Conservation (phyloP, 2,329 filamentous ascomycete species). For the Nemania serpens region DNA sequence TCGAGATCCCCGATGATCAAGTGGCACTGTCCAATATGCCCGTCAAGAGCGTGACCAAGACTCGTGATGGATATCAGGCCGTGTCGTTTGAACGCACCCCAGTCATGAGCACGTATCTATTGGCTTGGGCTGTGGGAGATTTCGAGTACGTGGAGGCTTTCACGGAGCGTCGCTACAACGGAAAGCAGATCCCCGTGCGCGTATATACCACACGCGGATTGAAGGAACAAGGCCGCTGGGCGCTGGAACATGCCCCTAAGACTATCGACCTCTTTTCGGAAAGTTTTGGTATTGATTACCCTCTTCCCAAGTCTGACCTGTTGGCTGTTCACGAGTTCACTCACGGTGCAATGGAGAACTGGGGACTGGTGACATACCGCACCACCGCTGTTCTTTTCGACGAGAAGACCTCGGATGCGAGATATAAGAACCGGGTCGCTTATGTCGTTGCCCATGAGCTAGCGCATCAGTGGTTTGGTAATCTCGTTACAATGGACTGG, state of each 20-base stretch:
- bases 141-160: conserved; percentile 95
- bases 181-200: conserved; percentile 86
- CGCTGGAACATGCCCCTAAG: conserved; percentile 87
- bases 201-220: conserved; percentile 96
- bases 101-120: conserved; percentile 88
- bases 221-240: conserved; percentile 88
- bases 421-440: conserved; percentile 90
- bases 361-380: conserved; percentile 94
- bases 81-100: conserved; percentile 85
- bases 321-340: conserved; percentile 93
- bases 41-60: conserved; percentile 68
- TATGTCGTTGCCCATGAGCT: conserved; percentile 99
- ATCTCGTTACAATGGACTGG: conserved; percentile 96
- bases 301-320: conserved; percentile 88
- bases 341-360: conserved; percentile 90
- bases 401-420: conserved; percentile 84
- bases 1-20: conserved; percentile 88
- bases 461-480: conserved; percentile 95
- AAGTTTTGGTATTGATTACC: conserved; percentile 91
- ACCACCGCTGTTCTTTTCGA: conserved; percentile 97
- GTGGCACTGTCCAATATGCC: conserved; percentile 96
- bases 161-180: conserved; percentile 88
- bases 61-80: conserved; percentile 67
- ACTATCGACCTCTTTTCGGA: conserved; percentile 97
- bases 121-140: conserved; percentile 94